Conservation (phyloP, 2,329 filamentous ascomycete genomes). For the Alternaria incomplexa region DNA sequence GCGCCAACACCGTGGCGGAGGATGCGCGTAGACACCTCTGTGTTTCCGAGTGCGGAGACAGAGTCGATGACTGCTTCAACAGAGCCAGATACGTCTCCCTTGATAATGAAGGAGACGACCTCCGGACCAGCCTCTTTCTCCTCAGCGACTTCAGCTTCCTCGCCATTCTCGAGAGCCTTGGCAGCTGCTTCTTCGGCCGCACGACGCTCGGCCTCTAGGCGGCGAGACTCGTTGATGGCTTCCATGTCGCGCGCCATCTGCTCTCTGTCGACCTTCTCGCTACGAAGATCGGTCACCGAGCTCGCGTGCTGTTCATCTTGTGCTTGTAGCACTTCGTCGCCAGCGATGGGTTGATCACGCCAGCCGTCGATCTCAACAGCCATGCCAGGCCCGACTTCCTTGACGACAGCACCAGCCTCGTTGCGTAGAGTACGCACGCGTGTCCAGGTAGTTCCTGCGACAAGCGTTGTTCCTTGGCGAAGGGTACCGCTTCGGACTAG, state of each 20-base stretch:
- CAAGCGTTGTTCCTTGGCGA: slow-evolving; percentile 78
- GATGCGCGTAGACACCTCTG: slow-evolving; percentile 79
- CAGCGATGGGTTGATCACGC: slow-evolving; percentile 84
- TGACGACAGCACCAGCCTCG: slow-evolving; percentile 76
- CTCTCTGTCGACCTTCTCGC: slow-evolving; percentile 72
- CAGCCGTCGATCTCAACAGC: slow-evolving; percentile 96
- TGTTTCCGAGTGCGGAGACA: slow-evolving; percentile 79
- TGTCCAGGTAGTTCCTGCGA: slow-evolving; percentile 88
- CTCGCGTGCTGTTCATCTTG: slow-evolving; percentile 78
- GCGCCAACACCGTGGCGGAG: slow-evolving; percentile 79
- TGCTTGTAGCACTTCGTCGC: slow-evolving; percentile 86
- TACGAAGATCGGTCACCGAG: slow-evolving; percentile 76
- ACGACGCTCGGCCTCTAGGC: slow-evolving; percentile 64
- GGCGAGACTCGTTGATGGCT: slow-evolving; percentile 74
- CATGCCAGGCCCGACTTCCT: slow-evolving; percentile 81
- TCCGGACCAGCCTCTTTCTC: slow-evolving; percentile 55
- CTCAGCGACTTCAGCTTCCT: slow-evolving; percentile 46
- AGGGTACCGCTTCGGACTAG: slow-evolving; percentile 89
- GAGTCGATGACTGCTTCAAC: slow-evolving; percentile 86
- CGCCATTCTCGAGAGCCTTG: slow-evolving; percentile 30
- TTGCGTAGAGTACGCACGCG: slow-evolving; percentile 84
- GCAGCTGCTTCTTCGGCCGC: slow-evolving; percentile 62
- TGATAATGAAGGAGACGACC: slow-evolving; percentile 81
- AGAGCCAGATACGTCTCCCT: slow-evolving; percentile 91
- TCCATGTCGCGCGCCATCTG: slow-evolving; percentile 72